Base-by-base conservation (phyloP, 1,284 basidiomycete species). In the Cryptococcus deneoformans region DNA sequence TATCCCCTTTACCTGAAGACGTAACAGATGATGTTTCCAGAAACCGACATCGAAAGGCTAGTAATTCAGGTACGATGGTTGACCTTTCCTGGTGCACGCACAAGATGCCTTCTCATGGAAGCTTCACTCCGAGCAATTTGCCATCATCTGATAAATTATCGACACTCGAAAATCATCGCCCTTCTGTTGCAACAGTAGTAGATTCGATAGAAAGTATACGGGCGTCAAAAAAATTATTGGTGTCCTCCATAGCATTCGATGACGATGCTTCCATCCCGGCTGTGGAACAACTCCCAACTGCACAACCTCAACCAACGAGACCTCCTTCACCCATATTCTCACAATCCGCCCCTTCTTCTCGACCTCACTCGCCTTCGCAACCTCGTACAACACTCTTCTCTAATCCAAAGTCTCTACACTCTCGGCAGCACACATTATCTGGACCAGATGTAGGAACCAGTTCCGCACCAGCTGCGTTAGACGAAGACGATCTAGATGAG, bases 401-500 rank as follows among this genome's bases (percentile, higher is more conserved):
- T 8, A 35, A 20, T 11, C 24, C 45, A 49, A 44, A 10, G 34
- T 50, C 48, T 5, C 24, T 37, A 35, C 35, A 37, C 16, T 9
- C 45, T 34, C 43, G 43, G 11, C 43, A 44, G 43, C 8, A 42
- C 3, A 44, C 29, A 10, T 20, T 43, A 4, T 52, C 51, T 9
- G 14, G 45, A 9, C 40, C 51, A 11, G 51, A 52, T 24, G 24
- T 52, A 29, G 51, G 51, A 20, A 39, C 16, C 6, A 20, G 16
- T 16, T 50, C 50, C 39, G n/a, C n/a, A 50, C 38, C 49, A 38
- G 34, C 14, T 29, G 49, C 35, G 49, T 7, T n/a, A n/a, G 20
- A 36, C 16, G 58, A 60, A 51, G 63, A 65, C 11, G 65, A 62
- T 3, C 67, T 62, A 7, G 75, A 66, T 12, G 69, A 69, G 8